Conservation (phyloP, 805 yeast species). For the Metschnikowia noctiluminum region DNA sequence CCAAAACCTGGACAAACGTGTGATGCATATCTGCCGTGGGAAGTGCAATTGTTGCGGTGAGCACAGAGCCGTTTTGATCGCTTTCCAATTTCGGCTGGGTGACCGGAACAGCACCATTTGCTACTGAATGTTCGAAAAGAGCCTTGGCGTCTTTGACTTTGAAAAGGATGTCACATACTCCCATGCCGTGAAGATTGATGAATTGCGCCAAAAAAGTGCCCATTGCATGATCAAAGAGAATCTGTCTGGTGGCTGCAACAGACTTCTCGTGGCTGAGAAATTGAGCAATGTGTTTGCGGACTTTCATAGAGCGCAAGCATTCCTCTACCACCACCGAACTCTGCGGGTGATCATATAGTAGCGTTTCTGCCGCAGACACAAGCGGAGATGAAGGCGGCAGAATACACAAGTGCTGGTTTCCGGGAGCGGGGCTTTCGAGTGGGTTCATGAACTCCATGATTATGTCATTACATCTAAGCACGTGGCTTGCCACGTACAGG, state of each 20-base stretch:
- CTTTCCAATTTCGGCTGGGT: constrained; percentile 23
- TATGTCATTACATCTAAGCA: constrained; percentile 54
- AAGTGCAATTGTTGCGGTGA: constrained; percentile 43
- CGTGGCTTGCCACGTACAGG: constrained; percentile 52
- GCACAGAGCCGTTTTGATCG: constrained; percentile 52
- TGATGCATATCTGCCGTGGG: constrained; percentile 64
- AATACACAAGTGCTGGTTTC: neutral
- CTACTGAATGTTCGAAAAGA: constrained; percentile 45
- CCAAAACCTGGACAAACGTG: constrained; percentile 55
- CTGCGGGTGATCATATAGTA: constrained; percentile 6
- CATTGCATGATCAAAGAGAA: constrained; percentile 8
- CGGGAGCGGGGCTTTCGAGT: constrained; percentile 23
- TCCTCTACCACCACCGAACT: neutral
- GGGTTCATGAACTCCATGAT: constrained; percentile 47
- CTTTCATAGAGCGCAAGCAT: constrained; percentile 2
- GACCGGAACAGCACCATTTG: constrained; percentile 48
- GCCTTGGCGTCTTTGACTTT: constrained; percentile 49
- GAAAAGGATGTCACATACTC: constrained; percentile 75
- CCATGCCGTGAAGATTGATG: constrained; percentile 61
- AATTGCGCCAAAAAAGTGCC: constrained; percentile 22
- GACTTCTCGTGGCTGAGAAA: neutral
- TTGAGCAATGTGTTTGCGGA: constrained; percentile 1
- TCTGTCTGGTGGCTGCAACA: neutral
- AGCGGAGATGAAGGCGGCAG: constrained; percentile 5
- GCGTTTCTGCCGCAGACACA: constrained; percentile 1